Evolutionary conservation across 2,329 filamentous ascomycete genomes (phyloP), one percentile per base, ranked within the genome.

Genomic region (Ophiostoma australiae): DNA sequence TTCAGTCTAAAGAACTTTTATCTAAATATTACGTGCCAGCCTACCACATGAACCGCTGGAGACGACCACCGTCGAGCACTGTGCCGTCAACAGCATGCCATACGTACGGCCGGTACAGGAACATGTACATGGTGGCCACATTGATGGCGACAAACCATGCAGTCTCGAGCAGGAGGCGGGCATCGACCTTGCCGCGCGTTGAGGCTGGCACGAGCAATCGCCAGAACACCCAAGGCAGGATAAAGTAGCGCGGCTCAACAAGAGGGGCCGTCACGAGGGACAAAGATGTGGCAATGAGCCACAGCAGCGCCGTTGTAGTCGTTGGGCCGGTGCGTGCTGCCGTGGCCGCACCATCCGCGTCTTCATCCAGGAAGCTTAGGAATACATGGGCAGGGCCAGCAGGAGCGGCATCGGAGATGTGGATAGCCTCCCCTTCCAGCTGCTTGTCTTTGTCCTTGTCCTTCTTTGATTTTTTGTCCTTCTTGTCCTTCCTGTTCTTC

Each of bases 181-280:
- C 72, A 71, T 86, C 84, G 33, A 82, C 75, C 23, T 31, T 35
- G n/a, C 17, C 17, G 23, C 39, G 20, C 27, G 35, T 33, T 8
- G 48, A 63, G 69, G 83, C 79, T 0, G 92, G 92, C 0, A 96
- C 81, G 76, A 96, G 86, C 8, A 98, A 81, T 0, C 95, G 86
- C 92, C 94, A 98, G 76, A 97, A 89, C 10, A 97, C 86, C 93
- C 93, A 99, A 0, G 94, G 94, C 15, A 97, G 84, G 77, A 99
- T 96, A 79, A 97, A 97, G 80, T 99, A 99, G 17, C 95, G 87
- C 17, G 95, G 95, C 79, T 99, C 95, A 11, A 99, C 94, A 0
- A 99, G 85, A 0, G 95, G 94, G 0, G 95, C 94, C 0, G 93
- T 95, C 70, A 97, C 82, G 15, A 99, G 86, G 0, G 92, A 94